A percentile compares a stretch with the other conserved stretches of the same genome.
phyloP scores from a whole-genome alignment of 78 protist species.

The Dictyostelium capitatum region DNA sequence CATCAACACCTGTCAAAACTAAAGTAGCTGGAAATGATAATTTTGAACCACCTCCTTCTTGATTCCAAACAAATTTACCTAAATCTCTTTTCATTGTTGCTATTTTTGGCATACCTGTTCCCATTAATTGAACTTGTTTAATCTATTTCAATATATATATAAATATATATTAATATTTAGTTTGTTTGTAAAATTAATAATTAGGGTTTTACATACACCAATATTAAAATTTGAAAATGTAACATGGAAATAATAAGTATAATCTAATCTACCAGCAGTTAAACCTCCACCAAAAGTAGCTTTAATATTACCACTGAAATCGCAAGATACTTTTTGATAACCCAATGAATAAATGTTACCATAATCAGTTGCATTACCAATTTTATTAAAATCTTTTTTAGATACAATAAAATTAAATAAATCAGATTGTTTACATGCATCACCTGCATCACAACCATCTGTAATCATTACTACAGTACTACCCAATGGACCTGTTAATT shows the following conservation, averaged over 20 bases:
- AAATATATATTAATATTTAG: no score
- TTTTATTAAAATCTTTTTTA: slow-evolving; percentile 20
- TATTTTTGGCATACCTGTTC: not conserved
- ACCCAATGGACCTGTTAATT: slow-evolving; percentile 40
- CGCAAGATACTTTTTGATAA: slow-evolving; percentile 64
- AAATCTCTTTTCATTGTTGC: not conserved
- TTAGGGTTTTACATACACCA: slow-evolving; percentile 39
- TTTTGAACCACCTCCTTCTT: slow-evolving; percentile 3
- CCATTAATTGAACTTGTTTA: slow-evolving; percentile 28
- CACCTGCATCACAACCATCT: slow-evolving; percentile 56
- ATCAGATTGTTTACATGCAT: slow-evolving; percentile 44
- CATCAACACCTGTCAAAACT: slow-evolving; percentile 16
- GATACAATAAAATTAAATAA: slow-evolving; percentile 25
- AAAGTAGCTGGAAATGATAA: slow-evolving; percentile 56
- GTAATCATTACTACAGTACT: slow-evolving; percentile 30
- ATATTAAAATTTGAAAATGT: not conserved
- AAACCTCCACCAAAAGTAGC: slow-evolving; percentile 22
- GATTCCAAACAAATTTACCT: not conserved
- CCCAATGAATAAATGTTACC: slow-evolving; percentile 51
- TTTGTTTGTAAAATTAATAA: no score
- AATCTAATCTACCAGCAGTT: not conserved
- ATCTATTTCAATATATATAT: no score
- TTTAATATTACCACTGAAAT: slow-evolving; percentile 7
- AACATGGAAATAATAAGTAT: slow-evolving; percentile 44
- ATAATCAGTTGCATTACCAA: not conserved